Conservation (phyloP, 306 rosid genomes). For the Arachis stenosperma region DNA sequence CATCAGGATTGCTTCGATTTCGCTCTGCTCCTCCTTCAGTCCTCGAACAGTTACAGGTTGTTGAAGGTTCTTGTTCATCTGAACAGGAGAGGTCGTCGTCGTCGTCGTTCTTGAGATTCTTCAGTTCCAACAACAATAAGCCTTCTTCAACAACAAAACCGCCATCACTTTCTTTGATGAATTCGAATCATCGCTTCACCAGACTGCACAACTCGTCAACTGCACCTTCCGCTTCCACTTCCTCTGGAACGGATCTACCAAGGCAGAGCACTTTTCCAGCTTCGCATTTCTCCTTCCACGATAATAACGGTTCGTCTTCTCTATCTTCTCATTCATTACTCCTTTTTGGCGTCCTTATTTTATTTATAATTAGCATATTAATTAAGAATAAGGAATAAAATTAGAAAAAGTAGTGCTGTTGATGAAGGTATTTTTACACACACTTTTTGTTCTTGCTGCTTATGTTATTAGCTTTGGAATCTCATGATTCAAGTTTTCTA, state of each 20-base stretch:
- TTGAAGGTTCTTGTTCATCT: neutral
- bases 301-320: slow-evolving; percentile 45
- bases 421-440: neutral
- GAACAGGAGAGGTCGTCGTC: neutral
- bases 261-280: slow-evolving; percentile 74
- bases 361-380: neutral
- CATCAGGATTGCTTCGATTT: slow-evolving; percentile 72
- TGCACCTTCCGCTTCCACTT: too few relatives aligned
- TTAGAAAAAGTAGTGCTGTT: neutral
- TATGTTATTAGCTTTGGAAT: neutral
- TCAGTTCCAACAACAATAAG: too few relatives aligned
- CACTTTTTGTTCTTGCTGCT: neutral
- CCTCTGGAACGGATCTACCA: slow-evolving; percentile 52
- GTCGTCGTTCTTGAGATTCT: too few relatives aligned
- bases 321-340: neutral
- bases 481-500: neutral
- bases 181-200: too few relatives aligned
- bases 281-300: slow-evolving; percentile 58
- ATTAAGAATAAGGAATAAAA: too few relatives aligned
- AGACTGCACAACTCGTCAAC: too few relatives aligned
- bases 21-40: slow-evolving; percentile 55
- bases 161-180: too few relatives aligned
- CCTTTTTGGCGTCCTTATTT: neutral
- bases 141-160: too few relatives aligned
- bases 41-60: slow-evolving; percentile 43